Evolutionary conservation across 2,329 filamentous ascomycete species (phyloP), one percentile per base, ranked within the genome.

Genomic region (Cladosporium sp.): DNA sequence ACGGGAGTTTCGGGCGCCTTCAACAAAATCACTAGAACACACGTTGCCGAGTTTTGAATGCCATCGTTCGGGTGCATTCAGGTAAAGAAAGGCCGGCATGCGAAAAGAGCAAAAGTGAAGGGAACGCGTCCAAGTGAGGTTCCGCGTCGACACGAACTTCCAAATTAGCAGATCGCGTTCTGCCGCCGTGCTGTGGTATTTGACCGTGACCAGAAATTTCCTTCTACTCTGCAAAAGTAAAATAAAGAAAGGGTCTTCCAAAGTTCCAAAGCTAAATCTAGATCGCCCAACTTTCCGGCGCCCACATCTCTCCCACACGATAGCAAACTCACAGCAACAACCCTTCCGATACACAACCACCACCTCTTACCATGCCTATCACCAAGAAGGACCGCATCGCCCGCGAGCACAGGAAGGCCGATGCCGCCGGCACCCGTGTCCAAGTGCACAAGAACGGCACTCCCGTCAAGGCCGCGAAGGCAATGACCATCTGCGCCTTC

Each of bases 321-420:
- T 18, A 55, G 33, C 16, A 29, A 55, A 26, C 58, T 35, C 50
- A 50, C 16, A 6, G 11, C 44, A 44, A 55, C 21, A 44, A 40
- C 31, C 16, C 46, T 14, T 18, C 37, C 37, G 50, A 10, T 40
- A 60, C 29, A 33, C 28, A 62, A 33, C 26, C 44, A 52, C 57
- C 23, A 35, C 8, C 11, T 56, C 31, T 59, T 63, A 76, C 29
- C 11, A 83, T 83, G 81, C 81, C 81, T 66, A 81, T 83, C 71
- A 79, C 80, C 65, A 83, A 83, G 77, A 83, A 83, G 73, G 80
- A 79, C 71, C 72, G 85, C 80, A 78, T 84, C 70, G 77, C 80
- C 70, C 82, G 82, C 73, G 84, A 86, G 76, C 84, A 86, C 77
- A 83, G 85, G 72, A 83, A 81, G 69, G 84, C 81, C 50, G 84